A percentile compares a stretch with the other conserved stretches of the same genome.
These are phyloP conservation scores for Rhizopus arrhizus DNA, from an alignment of 371 early-diverging fungal species.

Conservation along the genomic window DNA sequence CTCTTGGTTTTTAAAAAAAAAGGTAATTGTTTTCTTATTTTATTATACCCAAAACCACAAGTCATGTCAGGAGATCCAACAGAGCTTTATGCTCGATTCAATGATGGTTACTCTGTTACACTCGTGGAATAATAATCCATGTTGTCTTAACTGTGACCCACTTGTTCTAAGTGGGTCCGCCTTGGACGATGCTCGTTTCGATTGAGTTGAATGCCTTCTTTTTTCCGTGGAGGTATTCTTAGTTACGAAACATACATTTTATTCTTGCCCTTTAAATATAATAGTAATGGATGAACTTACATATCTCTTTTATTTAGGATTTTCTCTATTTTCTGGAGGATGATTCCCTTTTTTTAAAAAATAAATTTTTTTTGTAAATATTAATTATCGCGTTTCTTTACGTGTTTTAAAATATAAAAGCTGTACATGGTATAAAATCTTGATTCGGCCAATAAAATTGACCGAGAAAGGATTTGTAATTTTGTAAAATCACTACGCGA, in stretches of 20 bases:
- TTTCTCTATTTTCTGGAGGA: no score
- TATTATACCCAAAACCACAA: constrained; percentile 27
- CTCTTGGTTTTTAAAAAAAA: background rate
- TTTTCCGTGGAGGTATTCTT: constrained; percentile 18
- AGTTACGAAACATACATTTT: constrained; percentile 27
- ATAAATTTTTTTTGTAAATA: no score
- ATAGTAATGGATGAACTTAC: background rate
- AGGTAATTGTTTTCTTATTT: constrained; percentile 18
- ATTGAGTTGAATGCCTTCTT: constrained; percentile 37
- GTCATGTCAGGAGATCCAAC: constrained; percentile 38
- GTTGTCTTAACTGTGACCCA: constrained; percentile 30
- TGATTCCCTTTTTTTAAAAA: no score
- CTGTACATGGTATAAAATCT: no score
- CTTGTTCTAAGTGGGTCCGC: constrained; percentile 38
- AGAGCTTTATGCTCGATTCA: constrained; percentile 23
- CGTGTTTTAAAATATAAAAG: no score
- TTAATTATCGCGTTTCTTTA: no score
- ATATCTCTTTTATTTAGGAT: no score
- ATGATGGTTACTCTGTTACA: constrained; percentile 41
- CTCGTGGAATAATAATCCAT: constrained; percentile 36
- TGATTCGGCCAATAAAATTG: no score
- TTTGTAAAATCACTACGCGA: no score
- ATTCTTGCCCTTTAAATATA: background rate
- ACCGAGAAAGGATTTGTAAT: no score
- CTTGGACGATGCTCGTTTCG: constrained; percentile 28